These are phyloP conservation scores for Teratosphaeria pseudoeucalypti DNA, from an alignment of 2,329 filamentous ascomycete species.

Conservation along the genomic window DNA sequence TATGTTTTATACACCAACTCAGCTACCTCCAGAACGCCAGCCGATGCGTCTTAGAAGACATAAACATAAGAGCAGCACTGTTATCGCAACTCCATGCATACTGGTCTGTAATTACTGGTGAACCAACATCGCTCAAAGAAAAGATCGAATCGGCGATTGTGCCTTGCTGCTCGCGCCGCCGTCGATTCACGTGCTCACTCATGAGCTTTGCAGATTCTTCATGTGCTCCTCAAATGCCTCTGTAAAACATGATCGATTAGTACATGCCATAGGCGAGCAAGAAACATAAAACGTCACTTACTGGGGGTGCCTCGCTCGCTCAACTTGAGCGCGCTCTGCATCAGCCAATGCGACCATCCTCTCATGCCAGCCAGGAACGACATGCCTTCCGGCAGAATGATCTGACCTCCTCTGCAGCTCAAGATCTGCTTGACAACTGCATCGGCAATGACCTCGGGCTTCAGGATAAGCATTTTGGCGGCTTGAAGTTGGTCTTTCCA, in stretches of 20 bases:
- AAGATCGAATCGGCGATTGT: background rate
- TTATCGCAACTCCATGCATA: background rate
- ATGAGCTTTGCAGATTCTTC: background rate
- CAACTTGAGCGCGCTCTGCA: background rate
- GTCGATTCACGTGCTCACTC: background rate
- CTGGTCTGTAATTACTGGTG: background rate
- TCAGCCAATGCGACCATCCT: background rate
- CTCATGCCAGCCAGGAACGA: background rate
- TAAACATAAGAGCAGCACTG: background rate
- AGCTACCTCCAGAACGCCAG: background rate
- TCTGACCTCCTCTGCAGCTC: conserved; percentile 29
- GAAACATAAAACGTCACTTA: background rate
- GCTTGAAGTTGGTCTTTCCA: conserved; percentile 24
- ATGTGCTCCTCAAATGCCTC: background rate
- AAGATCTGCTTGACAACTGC: conserved; percentile 36
- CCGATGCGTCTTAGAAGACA: background rate
- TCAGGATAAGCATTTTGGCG: conserved; percentile 24
- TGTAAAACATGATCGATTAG: background rate
- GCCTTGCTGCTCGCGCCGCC: background rate
- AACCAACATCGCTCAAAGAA: background rate
- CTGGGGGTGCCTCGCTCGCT: background rate
- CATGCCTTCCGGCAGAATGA: conserved; percentile 22
- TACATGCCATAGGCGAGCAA: background rate
- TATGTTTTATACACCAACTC: background rate
- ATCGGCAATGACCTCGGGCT: conserved; percentile 31